A percentile compares a stretch with the other conserved stretches of the same genome.
Evolutionary conservation across 306 rosid species (phyloP).

Genomic region (Morella rubra): DNA sequence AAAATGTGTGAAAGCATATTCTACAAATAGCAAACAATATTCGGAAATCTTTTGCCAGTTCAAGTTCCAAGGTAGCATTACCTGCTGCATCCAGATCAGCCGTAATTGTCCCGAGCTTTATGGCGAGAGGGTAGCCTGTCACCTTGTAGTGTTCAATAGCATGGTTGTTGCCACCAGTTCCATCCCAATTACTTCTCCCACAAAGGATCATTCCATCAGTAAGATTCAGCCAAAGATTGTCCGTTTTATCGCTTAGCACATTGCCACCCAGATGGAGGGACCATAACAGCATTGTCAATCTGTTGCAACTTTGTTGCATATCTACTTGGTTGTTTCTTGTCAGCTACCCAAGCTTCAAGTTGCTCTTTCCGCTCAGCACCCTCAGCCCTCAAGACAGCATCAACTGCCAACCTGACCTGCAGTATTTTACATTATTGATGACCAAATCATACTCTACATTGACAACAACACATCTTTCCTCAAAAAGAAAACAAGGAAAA

Average conservation of each 20-base stretch:
- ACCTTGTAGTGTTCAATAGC: slow-evolving; percentile 80
- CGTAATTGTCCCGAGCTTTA: slow-evolving; percentile 93
- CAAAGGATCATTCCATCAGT: slow-evolving; percentile 88
- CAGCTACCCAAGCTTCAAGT: slow-evolving; percentile 94
- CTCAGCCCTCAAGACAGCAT: slow-evolving; percentile 73
- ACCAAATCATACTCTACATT: slow-evolving; percentile 12
- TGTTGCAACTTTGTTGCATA: slow-evolving; percentile 73
- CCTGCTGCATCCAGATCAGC: slow-evolving; percentile 99
- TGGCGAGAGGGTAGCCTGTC: slow-evolving; percentile 88
- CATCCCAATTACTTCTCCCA: slow-evolving; percentile 95
- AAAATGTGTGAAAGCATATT: slow-evolving; percentile 13
- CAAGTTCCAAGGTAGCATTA: slow-evolving; percentile 34
- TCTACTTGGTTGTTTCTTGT: slow-evolving; percentile 58
- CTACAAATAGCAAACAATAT: background rate
- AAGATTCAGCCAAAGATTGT: slow-evolving; percentile 92
- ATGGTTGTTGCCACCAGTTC: slow-evolving; percentile 94
- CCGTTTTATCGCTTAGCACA: slow-evolving; percentile 79
- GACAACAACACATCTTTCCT: background rate
- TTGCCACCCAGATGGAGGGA: slow-evolving; percentile 93
- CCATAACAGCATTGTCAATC: slow-evolving; percentile 68
- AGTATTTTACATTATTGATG: slow-evolving; percentile 23
- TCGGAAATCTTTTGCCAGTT: background rate
- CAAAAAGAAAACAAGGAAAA: background rate
- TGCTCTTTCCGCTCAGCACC: slow-evolving; percentile 90
- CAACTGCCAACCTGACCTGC: slow-evolving; percentile 93